Evolutionary conservation across 2,329 filamentous ascomycete genomes (phyloP), one percentile per base, ranked within the genome.

Genomic region (Ampelomyces quisqualis): DNA sequence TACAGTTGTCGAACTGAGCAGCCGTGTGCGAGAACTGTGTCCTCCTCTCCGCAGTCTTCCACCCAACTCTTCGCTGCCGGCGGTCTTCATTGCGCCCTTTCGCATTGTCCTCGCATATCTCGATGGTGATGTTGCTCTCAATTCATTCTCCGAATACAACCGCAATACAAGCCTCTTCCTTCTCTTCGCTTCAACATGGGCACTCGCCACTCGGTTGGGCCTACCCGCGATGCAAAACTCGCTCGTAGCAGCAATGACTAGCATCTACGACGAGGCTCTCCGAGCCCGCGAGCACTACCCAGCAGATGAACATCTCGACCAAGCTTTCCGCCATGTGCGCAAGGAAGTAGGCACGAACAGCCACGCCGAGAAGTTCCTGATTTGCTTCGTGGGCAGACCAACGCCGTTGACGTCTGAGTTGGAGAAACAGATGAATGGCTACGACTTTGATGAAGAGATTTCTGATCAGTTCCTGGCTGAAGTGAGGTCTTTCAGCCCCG

Each of bases 301-400:
- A 2, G 31, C 31, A 10, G 31, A 33, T n/a, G 19, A 7, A 9
- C 1, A 22, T 15, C 11, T 22, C 18, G 13, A 18, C 15, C 18
- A 33, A 8, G 31, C 31, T n/a, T 38, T 38, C 24, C 9, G 10
- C n/a, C 7, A 34, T 29, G n/a, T 37, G 17, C 28, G 11, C 13
- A 17, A 31, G 1, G 31, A 48, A 7, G 15, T 45, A 11, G 33
- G 34, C 1, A 7, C 4, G 9, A 24, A 31, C 6, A 41, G 22
- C 11, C 33, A 40, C 7, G 48, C 48, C 3, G 48, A 49, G 28
- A 35, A 27, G 11, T 49, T 51, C 6, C 28, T 51, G 7, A 22
- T 42, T 20, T 47, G 38, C 22, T 46, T 49, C 19, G 28, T 38
- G 7, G 45, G 31, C 2, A 22, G 37, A 1, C 33, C 39, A 4